A percentile compares a stretch with the other conserved stretches of the same genome.
Conservation (phyloP, 2,329 filamentous ascomycete genomes). For the Teratosphaeria destructans region DNA sequence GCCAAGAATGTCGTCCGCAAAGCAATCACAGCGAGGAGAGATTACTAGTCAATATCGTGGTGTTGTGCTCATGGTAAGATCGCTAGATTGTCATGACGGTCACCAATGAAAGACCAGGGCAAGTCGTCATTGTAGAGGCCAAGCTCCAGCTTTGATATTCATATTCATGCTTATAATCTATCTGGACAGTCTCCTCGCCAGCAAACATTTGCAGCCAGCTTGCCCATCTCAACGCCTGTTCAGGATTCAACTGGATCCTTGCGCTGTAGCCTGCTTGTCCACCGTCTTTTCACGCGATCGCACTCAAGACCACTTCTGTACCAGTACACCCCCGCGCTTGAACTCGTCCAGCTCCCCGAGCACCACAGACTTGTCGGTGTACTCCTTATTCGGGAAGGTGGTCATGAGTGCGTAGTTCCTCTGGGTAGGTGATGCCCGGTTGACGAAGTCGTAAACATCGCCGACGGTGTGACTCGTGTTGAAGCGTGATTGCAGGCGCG, state of each 20-base stretch:
- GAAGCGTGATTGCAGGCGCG: slow-evolving; percentile 67
- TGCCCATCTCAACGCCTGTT: background rate
- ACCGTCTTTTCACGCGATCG: background rate
- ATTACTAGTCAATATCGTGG: too few relatives aligned
- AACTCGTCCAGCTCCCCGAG: slow-evolving; percentile 41
- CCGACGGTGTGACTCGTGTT: slow-evolving; percentile 69
- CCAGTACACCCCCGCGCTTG: slow-evolving; percentile 43
- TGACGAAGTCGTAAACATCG: slow-evolving; percentile 67
- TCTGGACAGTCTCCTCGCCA: background rate
- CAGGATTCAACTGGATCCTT: background rate
- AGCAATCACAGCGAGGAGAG: too few relatives aligned
- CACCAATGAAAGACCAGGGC: too few relatives aligned
- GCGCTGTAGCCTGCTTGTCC: background rate
- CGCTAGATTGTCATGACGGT: too few relatives aligned
- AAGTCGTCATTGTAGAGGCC: too few relatives aligned
- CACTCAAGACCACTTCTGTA: slow-evolving; percentile 43
- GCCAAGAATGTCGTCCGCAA: too few relatives aligned
- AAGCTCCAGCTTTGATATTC: background rate
- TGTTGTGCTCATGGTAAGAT: too few relatives aligned
- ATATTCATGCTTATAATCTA: background rate
- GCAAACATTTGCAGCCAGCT: background rate
- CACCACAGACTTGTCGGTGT: slow-evolving; percentile 51
- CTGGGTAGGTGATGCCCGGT: slow-evolving; percentile 48
- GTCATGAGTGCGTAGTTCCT: slow-evolving; percentile 68
- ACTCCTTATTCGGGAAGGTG: slow-evolving; percentile 73